phyloP scores from a whole-genome alignment of 2,329 filamentous ascomycete species.

The Nothophoma quercina region DNA sequence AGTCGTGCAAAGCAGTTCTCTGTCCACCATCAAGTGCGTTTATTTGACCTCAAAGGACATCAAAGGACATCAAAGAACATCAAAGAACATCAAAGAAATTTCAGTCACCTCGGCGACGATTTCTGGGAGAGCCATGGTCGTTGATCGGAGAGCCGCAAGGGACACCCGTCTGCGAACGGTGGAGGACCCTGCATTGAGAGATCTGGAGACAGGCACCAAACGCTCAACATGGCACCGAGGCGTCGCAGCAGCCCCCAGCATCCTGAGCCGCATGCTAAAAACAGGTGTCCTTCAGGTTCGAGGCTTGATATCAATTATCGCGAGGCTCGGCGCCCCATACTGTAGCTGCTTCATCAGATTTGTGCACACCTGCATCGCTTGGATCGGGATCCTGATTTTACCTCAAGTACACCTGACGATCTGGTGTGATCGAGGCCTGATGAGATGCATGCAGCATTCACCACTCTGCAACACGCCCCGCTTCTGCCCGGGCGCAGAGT shows the following conservation, averaged over 20 bases:
- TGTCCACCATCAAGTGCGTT: constrained; percentile 3
- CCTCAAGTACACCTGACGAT: constrained; percentile 10
- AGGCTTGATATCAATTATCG: constrained; percentile 25
- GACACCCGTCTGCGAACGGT: constrained; percentile 1
- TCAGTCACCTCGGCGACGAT: constrained; percentile 2
- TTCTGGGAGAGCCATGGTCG: constrained; percentile 2
- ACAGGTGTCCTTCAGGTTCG: constrained; percentile 22
- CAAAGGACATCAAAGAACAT: no score
- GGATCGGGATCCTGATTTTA: constrained; percentile 7
- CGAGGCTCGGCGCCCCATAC: constrained; percentile 19
- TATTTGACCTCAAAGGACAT: constrained; percentile 3
- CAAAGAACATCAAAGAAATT: no score
- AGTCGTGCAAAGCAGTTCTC: background rate
- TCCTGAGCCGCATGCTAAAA: constrained; percentile 23
- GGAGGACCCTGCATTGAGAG: constrained; percentile 38
- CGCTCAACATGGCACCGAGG: constrained; percentile 8
- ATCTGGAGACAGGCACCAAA: constrained; percentile 34
- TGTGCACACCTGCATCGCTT: constrained; percentile 13
- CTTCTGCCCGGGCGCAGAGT: constrained; percentile 2
- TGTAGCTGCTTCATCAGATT: constrained; percentile 20
- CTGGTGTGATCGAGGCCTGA: constrained; percentile 12
- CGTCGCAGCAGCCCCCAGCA: constrained; percentile 30
- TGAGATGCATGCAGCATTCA: constrained; percentile 17
- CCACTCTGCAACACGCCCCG: constrained; percentile 6
- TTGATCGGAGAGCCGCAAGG: constrained; percentile 4